Percentiles rank a stretch among this genome's conserved stretches.
phyloP scores from a whole-genome alignment of 768 basidiomycete genomes.

The Pleurotus cornucopiae region DNA sequence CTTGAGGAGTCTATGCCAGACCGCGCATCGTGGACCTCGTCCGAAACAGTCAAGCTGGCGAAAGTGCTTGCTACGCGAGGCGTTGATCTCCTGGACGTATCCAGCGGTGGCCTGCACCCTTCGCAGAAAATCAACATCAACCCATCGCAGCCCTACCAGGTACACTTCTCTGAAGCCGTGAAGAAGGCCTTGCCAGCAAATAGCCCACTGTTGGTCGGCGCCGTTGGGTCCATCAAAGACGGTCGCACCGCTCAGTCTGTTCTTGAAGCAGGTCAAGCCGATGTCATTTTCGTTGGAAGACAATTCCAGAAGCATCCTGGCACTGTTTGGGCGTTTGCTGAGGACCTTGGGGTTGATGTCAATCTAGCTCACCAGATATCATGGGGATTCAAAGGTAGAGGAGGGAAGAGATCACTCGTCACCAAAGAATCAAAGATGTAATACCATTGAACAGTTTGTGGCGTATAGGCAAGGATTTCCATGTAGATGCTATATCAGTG shows the following conservation, averaged over 20 bases:
- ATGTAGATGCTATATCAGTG: no score
- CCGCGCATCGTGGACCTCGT: conserved; percentile 61
- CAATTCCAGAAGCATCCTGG: conserved; percentile 62
- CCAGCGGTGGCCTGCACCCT: conserved; percentile 55
- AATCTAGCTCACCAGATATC: conserved; percentile 48
- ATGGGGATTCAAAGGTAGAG: conserved; percentile 45
- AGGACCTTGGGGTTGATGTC: conserved; percentile 47
- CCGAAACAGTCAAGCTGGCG: conserved; percentile 64
- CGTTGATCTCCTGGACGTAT: conserved; percentile 74
- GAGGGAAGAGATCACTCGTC: conserved; percentile 2
- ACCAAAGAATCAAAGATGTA: not conserved
- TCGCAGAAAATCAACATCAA: conserved; percentile 32
- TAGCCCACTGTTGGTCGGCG: conserved; percentile 37
- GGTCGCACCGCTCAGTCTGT: conserved; percentile 55
- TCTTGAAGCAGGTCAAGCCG: conserved; percentile 53
- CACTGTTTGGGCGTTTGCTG: conserved; percentile 46
- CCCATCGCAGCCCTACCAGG: conserved; percentile 41
- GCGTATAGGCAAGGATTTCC: no score
- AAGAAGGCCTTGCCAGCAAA: conserved; percentile 38
- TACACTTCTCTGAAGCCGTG: conserved; percentile 48
- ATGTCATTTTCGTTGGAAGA: conserved; percentile 51
- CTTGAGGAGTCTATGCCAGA: conserved; percentile 53
- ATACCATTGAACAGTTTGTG: not conserved
- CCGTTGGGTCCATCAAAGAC: conserved; percentile 51
- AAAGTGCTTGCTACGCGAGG: conserved; percentile 57